Conservation (phyloP, 345 rosid genomes). For the Gossypium australe region DNA sequence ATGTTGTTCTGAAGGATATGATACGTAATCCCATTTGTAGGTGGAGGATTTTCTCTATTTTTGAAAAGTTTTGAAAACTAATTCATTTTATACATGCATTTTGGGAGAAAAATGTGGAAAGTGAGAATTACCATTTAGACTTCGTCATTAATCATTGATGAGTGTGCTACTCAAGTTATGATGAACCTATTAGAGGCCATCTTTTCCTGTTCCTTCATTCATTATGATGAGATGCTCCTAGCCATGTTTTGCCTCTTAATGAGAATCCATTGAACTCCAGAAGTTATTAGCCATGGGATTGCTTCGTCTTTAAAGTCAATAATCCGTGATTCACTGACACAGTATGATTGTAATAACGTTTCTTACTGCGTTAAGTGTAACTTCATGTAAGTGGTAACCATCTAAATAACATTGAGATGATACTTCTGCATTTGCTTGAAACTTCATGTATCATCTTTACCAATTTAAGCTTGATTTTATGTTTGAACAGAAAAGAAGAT, state of each 20-base stretch:
- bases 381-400: neutral
- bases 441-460: neutral
- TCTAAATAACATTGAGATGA: neutral
- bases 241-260: neutral
- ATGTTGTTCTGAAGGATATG: neutral
- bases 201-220: neutral
- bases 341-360: neutral
- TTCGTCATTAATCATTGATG: too few species aligned
- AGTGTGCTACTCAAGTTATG: neutral
- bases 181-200: neutral
- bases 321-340: neutral
- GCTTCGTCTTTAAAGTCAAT: neutral
- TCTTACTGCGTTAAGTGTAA: neutral
- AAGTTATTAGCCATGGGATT: neutral
- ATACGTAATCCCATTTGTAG: neutral
- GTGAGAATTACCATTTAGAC: neutral
- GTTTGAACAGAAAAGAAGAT: constrained; percentile 74
- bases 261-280: neutral
- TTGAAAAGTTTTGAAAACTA: neutral
- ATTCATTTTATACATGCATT: neutral
- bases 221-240: neutral
- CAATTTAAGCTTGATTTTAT: constrained; percentile 2
- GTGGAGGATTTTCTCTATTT: neutral
- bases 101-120: neutral
- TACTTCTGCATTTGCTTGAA: neutral